Percentiles rank a stretch among this genome's conserved stretches.
phyloP scores from a whole-genome alignment of 495 filamentous ascomycete species.

The Achaetomiella virescens region DNA sequence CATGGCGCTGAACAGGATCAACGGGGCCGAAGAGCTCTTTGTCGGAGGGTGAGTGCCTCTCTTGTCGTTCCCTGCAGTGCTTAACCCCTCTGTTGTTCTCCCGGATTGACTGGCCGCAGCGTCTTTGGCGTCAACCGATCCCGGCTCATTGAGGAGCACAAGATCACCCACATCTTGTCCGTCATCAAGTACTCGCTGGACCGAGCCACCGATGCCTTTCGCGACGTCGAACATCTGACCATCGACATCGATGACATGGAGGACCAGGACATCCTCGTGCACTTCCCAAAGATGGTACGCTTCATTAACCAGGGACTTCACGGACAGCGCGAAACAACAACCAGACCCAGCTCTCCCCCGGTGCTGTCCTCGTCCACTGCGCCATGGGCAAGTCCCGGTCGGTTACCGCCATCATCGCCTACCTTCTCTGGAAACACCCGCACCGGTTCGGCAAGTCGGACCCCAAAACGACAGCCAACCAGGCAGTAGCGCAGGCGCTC shows the following conservation, averaged over 20 bases:
- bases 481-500: slow-evolving; percentile 37
- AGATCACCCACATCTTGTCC: slow-evolving; percentile 89
- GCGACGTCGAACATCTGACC: slow-evolving; percentile 59
- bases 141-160: slow-evolving; percentile 57
- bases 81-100: not conserved
- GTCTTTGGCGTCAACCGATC: slow-evolving; percentile 69
- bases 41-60: slow-evolving; percentile 68
- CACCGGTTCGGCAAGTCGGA: slow-evolving; percentile 34
- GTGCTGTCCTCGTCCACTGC: slow-evolving; percentile 54
- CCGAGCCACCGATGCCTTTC: slow-evolving; percentile 30
- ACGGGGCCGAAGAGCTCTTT: slow-evolving; percentile 68
- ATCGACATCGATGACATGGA: slow-evolving; percentile 85
- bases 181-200: slow-evolving; percentile 48
- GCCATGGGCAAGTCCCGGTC: slow-evolving; percentile 96
- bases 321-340: slow-evolving; percentile 6
- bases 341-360: slow-evolving; percentile 1
- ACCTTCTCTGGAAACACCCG: slow-evolving; percentile 63
- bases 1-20: slow-evolving; percentile 44
- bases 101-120: slow-evolving; percentile 44
- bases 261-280: slow-evolving; percentile 76
- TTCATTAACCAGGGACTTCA: slow-evolving; percentile 75
- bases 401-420: slow-evolving; percentile 75
- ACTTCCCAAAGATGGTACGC: slow-evolving; percentile 65
- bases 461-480: slow-evolving; percentile 17
- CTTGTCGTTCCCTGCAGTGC: too few species aligned